Evolutionary conservation across 805 yeast species (phyloP), one percentile per base, ranked within the genome.

Genomic region (Barnettozyma sucrosica): DNA sequence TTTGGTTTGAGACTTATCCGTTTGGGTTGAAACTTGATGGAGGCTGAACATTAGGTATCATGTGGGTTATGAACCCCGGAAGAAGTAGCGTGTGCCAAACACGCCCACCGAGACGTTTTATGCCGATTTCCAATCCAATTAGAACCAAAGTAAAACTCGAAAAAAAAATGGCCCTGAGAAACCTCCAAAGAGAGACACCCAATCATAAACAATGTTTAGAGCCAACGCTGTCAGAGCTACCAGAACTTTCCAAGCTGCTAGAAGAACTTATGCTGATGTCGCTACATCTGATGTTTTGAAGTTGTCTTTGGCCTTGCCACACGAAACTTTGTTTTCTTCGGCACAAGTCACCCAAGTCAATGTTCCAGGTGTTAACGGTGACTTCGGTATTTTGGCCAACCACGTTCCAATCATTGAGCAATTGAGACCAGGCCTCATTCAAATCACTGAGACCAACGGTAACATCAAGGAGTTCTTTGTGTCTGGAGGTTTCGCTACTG

Each of bases 381-480:
- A 87, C 66, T 80, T 92, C 71, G 99, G 99, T 87, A 80, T 93
- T 57, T 76, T 93, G 66, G 97, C 98, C 61, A 85, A 88, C 76
- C 99, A 93, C 81, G 96, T 93, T 64, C 98, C 99, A 63, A 81
- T 86, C 62, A 89, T 92, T 55, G 98, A 93, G 75, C 96, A 93
- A 78, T 82, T 93, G 68, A 80, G 83, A 65, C 96, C 99, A 61
- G 99, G 99, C 70, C 78, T 93, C 53, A 85, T 93, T 62, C 97
- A 90, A 71, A 81, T 93, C 65, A 84, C 88, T 57, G 92, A 88
- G 70, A 69, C 85, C 48, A 76, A 78, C 51, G 85, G 85, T 61
- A 69, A 85, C 55, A 74, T 80, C 66, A 75, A 79, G 70, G 88
- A 86, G 71, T 92, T 70, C 77, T 93, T 92, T 62, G 89, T 92